These are phyloP conservation scores for Cladosporium sp. DNA, from an alignment of 2,329 filamentous ascomycete genomes.

Conservation along the genomic window DNA sequence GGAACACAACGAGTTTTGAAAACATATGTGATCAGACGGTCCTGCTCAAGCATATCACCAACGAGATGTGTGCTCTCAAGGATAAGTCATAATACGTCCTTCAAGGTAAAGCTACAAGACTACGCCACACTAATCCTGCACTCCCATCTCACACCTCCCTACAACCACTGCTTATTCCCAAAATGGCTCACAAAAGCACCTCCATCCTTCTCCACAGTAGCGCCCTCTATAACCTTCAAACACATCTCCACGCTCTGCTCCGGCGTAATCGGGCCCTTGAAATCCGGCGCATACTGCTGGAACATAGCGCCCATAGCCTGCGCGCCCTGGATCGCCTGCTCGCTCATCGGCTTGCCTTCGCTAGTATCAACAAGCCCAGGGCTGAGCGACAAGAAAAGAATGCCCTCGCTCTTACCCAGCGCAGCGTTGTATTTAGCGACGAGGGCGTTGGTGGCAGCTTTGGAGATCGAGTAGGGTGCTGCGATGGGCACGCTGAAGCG, in stretches of 20 bases:
- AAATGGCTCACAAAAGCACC: conserved; percentile 57
- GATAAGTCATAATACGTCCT: too few relatives aligned
- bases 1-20: background rate
- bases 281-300: conserved; percentile 34
- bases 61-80: background rate
- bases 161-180: conserved; percentile 47
- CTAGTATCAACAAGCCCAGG: conserved; percentile 33
- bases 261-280: conserved; percentile 30
- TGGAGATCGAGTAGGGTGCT: conserved; percentile 29
- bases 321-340: conserved; percentile 28
- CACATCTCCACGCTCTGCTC: conserved; percentile 35
- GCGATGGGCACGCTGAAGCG: conserved; percentile 23
- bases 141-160: background rate
- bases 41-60: background rate
- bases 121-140: background rate
- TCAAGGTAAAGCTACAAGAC: background rate
- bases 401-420: conserved; percentile 28
- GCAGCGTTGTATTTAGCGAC: conserved; percentile 32
- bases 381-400: conserved; percentile 31
- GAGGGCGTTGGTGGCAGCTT: conserved; percentile 32
- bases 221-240: conserved; percentile 36
- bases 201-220: conserved; percentile 48
- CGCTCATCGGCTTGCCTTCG: conserved; percentile 21
- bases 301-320: conserved; percentile 37
- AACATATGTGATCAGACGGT: background rate